Base-by-base conservation (phyloP, 2,329 filamentous ascomycete species). In the Akanthomyces lecanii region DNA sequence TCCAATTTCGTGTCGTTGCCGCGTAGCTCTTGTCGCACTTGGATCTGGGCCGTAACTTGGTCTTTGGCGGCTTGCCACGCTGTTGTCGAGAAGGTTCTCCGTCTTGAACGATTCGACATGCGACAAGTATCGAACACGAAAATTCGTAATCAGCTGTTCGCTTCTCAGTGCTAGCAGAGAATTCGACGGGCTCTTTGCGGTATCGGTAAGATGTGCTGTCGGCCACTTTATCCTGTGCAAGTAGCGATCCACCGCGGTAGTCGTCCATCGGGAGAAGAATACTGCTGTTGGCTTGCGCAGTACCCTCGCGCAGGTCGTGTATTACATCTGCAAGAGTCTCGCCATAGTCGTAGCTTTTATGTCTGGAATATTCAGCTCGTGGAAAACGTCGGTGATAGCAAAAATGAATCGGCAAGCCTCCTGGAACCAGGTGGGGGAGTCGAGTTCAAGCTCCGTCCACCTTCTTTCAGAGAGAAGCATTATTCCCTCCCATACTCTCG, bases 191-290 rank as follows among this genome's bases (percentile, higher is more conserved):
- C 16, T 61, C 33, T 10, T n/a, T 11, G 33, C 48, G 69, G 21
- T 67, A 69, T 12, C 25, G 53, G 42, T 70, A 63, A 4, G 0
- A 64, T 47, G 0, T 65, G 16, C 52, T 61, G 56, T 2, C 65
- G 54, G 8, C 65, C 65, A 0, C 58, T 6, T 59, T 28, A 3
- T 69, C 67, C 45, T 70, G 64, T 0, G 64, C 48, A 0, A 64
- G 56, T 0, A 69, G 56, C 6, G 7, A 58, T 3, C 66, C 65
- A 14, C 71, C 71, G 14, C 67, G 66, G 25, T 73, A 73, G 0
- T 71, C 71, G n/a, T 73, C 70, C 16, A 66, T 71, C 4, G 71
- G 68, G 12, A 73, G 30, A 36, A 68, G 69, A 4, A 73, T 21
- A 5, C 45, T 64, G 11, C 58, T 70, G 38, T 73, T 70, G 0